phyloP scores from a whole-genome alignment of 2,329 filamentous ascomycete species.

The Colletotrichum abscissum region DNA sequence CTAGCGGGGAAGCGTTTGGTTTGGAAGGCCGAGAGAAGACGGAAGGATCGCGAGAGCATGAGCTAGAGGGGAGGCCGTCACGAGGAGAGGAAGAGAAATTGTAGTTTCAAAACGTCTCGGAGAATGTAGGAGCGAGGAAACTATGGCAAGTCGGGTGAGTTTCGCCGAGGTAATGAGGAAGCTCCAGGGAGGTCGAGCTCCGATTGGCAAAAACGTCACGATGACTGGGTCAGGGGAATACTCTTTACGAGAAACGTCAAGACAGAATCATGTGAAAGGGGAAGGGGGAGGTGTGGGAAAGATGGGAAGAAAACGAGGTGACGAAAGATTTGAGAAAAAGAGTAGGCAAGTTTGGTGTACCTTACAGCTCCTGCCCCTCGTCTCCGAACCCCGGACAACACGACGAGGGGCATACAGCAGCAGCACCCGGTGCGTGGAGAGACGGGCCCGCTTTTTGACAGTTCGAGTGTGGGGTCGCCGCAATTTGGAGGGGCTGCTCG shows the following conservation, averaged over 20 bases:
- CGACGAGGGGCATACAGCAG: constrained; percentile 24
- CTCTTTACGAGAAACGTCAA: not conserved
- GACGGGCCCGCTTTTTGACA: not conserved
- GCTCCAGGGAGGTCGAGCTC: not conserved
- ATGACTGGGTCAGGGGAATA: not conserved
- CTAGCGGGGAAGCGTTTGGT: not conserved
- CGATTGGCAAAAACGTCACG: not conserved
- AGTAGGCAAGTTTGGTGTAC: not conserved
- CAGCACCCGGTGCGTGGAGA: constrained; percentile 21
- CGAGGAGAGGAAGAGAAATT: not conserved
- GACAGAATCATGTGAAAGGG: not conserved
- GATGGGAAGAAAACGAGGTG: not conserved
- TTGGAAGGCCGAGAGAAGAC: not conserved
- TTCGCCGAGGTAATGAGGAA: constrained; percentile 1
- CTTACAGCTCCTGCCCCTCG: constrained; percentile 30
- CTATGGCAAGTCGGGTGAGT: not conserved
- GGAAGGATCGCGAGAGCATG: constrained; percentile 22
- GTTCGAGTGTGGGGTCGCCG: constrained; percentile 20
- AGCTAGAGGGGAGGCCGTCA: not conserved
- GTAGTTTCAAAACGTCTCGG: not conserved
- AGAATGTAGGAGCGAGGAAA: constrained; percentile 10
- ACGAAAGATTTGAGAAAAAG: not conserved
- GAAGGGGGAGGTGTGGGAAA: not conserved
- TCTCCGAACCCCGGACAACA: constrained; percentile 27
- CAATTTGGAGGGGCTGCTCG: constrained; percentile 21